A percentile compares a stretch with the other conserved stretches of the same genome.
Conservation (phyloP, 1,284 basidiomycete species). For the Omphalotus olearius region DNA sequence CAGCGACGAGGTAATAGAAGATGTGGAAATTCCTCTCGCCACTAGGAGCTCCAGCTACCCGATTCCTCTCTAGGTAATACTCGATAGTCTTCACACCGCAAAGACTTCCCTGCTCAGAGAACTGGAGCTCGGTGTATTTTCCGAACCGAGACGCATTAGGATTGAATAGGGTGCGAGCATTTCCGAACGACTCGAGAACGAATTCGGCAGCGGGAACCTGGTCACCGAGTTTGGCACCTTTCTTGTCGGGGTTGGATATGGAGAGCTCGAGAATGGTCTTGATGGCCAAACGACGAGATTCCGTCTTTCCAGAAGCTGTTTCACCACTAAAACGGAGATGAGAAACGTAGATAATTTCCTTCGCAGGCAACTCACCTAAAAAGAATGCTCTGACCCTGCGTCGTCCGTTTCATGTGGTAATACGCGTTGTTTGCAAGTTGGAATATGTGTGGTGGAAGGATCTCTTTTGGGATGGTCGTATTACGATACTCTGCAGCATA, state of each 20-base stretch:
- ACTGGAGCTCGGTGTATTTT: slow-evolving; percentile 93
- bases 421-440: slow-evolving; percentile 88
- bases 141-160: slow-evolving; percentile 90
- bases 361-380: slow-evolving; percentile 57
- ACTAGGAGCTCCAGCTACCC: slow-evolving; percentile 75
- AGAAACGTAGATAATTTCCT: too few relatives aligned
- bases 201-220: slow-evolving; percentile 94
- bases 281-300: slow-evolving; percentile 86
- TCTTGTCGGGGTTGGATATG: slow-evolving; percentile 88
- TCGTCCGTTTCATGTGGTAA: slow-evolving; percentile 94
- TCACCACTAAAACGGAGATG: slow-evolving; percentile 62
- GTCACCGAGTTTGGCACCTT: slow-evolving; percentile 80
- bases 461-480: slow-evolving; percentile 47
- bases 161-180: slow-evolving; percentile 86
- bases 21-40: slow-evolving; percentile 97
- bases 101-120: slow-evolving; percentile 85
- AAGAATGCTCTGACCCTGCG: slow-evolving; percentile 88
- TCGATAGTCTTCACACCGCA: slow-evolving; percentile 93
- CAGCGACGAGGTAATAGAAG: slow-evolving; percentile 93
- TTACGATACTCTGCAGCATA: slow-evolving; percentile 78
- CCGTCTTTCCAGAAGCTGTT: slow-evolving; percentile 91
- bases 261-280: slow-evolving; percentile 88
- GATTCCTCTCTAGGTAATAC: slow-evolving; percentile 91
- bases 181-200: slow-evolving; percentile 91
- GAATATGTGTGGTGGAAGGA: slow-evolving; percentile 80